phyloP scores from a whole-genome alignment of 176 grass and related monocot genomes.

The Oryza australiensis region DNA sequence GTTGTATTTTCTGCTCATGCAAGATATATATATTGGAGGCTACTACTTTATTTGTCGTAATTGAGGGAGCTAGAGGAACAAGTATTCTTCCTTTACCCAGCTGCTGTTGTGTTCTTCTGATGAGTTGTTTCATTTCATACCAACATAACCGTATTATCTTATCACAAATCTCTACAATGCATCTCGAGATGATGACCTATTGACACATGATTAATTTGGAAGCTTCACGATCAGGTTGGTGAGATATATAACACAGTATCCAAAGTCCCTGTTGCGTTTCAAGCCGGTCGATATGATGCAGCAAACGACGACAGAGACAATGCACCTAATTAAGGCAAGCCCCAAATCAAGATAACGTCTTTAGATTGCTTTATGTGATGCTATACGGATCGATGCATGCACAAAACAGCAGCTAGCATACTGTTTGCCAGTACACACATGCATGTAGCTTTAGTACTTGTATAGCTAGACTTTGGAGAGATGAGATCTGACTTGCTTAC shows the following conservation, averaged over 20 bases:
- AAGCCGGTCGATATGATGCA: constrained; percentile 2
- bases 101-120: neutral
- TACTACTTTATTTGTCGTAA: neutral
- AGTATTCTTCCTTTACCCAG: neutral
- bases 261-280: neutral
- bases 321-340: neutral
- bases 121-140: neutral
- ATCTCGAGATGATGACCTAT: neutral
- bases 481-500: neutral
- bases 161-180: neutral
- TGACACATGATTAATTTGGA: neutral
- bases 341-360: neutral
- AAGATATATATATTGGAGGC: neutral
- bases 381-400: neutral
- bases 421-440: neutral
- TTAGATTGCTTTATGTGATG: constrained; percentile 6
- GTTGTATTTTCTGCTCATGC: neutral
- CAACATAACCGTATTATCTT: neutral
- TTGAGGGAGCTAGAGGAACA: neutral
- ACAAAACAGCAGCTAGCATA: neutral
- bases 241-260: neutral
- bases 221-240: neutral
- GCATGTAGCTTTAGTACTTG: neutral
- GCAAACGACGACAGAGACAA: constrained; percentile 1
- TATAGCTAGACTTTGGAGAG: neutral